Evolutionary conservation across 441 rosid species (phyloP), one percentile per base, ranked within the genome.

Genomic region (Cnidoscolus chayamansa): DNA sequence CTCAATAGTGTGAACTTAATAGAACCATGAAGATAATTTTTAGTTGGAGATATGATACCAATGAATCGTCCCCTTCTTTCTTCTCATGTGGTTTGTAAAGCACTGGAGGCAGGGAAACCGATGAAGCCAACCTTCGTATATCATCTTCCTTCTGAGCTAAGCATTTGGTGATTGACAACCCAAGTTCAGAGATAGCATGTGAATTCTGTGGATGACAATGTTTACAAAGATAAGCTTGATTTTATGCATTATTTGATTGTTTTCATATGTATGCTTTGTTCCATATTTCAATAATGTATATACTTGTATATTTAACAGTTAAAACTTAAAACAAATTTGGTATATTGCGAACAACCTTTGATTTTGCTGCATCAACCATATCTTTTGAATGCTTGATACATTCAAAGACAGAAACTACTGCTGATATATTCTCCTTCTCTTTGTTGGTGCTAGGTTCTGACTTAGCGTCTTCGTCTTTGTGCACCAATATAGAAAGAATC

Each of bases 121-220:
- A 63, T 61, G 79, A 77, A 65, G 71, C 61, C 77, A 65, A 72
- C 73, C 66, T 85, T 77, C 83, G 85, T 16, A 85, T 54, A 74
- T 80, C 85, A 30, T 76, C 81, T 63, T 85, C 95, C 82, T 84
- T 87, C 66, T 67, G 84, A 71, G 81, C 77, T 65, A 92, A 80
- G 80, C 77, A 86, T 83, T 86, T 90, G 79, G 77, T 80, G 61
- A 90, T 84, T 40, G 89, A 83, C 82, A 96, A 78, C 76, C 99
- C 99, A 75, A 96, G 89, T 78, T 89, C 99, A 85, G 90, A 89
- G 72, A 96, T 82, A 72, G 97, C 98, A 80, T 88, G 89, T 20
- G 97, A 94, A 76, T 87, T 96, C 99, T 96, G 97, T 67, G 57
- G 78, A 79, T 67, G 60, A 19, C 72, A 76, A 81, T 63, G 56